Evolutionary conservation across 441 rosid genomes (phyloP).

Genomic region (Pelargonium citronellum): DNA sequence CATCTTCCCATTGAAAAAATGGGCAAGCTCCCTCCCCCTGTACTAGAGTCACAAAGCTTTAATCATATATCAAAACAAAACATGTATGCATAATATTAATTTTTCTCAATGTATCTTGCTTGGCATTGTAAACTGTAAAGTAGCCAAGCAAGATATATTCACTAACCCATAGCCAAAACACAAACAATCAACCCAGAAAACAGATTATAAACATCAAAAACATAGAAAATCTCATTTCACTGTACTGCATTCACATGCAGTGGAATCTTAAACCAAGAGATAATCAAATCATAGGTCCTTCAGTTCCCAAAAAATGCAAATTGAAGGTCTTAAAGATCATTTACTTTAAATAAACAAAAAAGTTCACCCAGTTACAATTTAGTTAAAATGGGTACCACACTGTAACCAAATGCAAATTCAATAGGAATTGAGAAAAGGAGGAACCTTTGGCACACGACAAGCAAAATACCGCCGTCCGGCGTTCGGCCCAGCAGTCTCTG

Average conservation of each 20-base stretch:
- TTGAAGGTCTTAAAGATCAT: not conserved
- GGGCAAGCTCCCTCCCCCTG: conserved; percentile 33
- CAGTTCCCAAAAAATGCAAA: not conserved
- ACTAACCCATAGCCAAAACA: not conserved
- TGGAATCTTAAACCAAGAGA: no score
- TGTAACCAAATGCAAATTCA: not conserved
- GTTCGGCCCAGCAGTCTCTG: conserved; percentile 11
- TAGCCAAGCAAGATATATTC: not conserved
- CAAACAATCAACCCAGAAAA: not conserved
- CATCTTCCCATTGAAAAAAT: conserved; percentile 24
- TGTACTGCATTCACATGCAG: no score
- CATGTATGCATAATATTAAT: no score
- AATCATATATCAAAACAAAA: not conserved
- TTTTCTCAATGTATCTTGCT: no score
- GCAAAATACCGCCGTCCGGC: conserved; percentile 25
- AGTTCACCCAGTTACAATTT: no score
- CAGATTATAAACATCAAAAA: not conserved
- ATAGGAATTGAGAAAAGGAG: not conserved
- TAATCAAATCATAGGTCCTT: no score
- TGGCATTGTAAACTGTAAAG: not conserved
- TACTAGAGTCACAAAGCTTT: conserved; percentile 7
- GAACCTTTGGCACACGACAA: conserved; percentile 38
- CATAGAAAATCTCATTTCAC: not conserved
- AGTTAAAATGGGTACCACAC: no score
- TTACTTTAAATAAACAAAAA: not conserved